Percentiles rank a stretch among this genome's conserved stretches.
These are phyloP conservation scores for Limnanthes douglasii DNA, from an alignment of 345 rosid genomes.

Conservation along the genomic window DNA sequence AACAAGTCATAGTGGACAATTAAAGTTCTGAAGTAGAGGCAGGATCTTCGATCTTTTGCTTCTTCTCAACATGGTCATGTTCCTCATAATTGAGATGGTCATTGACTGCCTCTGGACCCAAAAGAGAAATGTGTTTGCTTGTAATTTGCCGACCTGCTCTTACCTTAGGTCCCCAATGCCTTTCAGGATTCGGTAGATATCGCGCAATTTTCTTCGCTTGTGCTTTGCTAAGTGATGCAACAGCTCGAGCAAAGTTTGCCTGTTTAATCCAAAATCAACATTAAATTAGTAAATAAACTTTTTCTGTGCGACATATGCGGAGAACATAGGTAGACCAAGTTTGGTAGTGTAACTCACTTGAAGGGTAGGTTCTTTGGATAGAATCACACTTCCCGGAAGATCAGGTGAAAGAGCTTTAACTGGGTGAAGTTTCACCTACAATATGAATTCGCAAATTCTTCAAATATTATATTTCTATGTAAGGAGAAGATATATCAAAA, in stretches of 20 bases:
- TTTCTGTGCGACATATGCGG: constrained; percentile 1
- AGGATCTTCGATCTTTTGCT: constrained; percentile 25
- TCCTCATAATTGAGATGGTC: constrained; percentile 43
- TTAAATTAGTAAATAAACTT: constrained; percentile 3
- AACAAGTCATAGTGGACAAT: no score
- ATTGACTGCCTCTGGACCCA: constrained; percentile 84
- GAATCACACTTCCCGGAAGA: constrained; percentile 82
- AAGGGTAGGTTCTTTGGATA: constrained; percentile 73
- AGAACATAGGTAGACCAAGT: not conserved
- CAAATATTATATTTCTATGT: no score
- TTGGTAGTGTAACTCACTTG: constrained; percentile 28
- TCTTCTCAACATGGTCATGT: constrained; percentile 21
- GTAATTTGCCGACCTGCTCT: constrained; percentile 96
- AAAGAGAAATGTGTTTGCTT: constrained; percentile 80
- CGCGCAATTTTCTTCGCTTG: constrained; percentile 87
- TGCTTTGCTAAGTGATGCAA: constrained; percentile 88
- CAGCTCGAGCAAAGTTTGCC: constrained; percentile 88
- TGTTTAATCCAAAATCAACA: constrained; percentile 11
- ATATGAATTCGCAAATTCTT: not conserved
- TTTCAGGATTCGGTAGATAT: constrained; percentile 94
- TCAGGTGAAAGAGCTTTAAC: constrained; percentile 75
- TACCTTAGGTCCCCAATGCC: constrained; percentile 98
- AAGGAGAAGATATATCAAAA: no score
- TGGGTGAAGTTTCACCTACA: constrained; percentile 87
- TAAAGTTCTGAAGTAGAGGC: constrained; percentile 4